These are phyloP conservation scores for Zymoseptoria tritici DNA, from an alignment of 2,329 filamentous ascomycete genomes.

Conservation along the genomic window DNA sequence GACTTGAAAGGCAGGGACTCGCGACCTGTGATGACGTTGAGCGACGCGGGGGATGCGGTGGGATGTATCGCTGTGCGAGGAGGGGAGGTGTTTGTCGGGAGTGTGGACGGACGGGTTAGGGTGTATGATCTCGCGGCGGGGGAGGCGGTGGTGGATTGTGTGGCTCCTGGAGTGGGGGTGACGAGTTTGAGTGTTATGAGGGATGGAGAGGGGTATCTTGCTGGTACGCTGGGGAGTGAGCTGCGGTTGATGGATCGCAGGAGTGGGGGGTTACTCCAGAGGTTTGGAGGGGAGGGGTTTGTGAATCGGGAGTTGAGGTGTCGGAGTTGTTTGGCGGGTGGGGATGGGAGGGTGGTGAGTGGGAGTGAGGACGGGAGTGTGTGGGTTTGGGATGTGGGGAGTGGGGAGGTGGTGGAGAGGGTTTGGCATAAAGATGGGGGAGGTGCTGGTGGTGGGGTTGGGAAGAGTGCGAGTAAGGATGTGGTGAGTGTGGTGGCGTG, in stretches of 20 bases:
- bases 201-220: slow-evolving; percentile 67
- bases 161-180: slow-evolving; percentile 48
- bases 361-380: slow-evolving; percentile 72
- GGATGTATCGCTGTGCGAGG: slow-evolving; percentile 37
- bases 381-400: slow-evolving; percentile 78
- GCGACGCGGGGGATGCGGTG: slow-evolving; percentile 66
- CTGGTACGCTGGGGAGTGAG: slow-evolving; percentile 67
- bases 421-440: slow-evolving; percentile 40
- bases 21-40: slow-evolving; percentile 64
- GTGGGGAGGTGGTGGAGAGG: slow-evolving; percentile 58
- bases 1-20: slow-evolving; percentile 50
- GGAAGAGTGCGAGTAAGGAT: slow-evolving; percentile 31
- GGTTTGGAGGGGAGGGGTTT: slow-evolving; percentile 54
- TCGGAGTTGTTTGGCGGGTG: slow-evolving; percentile 65
- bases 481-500: slow-evolving; percentile 44
- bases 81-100: slow-evolving; percentile 59
- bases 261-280: slow-evolving; percentile 64
- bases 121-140: slow-evolving; percentile 79
- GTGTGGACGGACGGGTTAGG: slow-evolving; percentile 76
- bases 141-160: slow-evolving; percentile 59
- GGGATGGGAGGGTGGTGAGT: slow-evolving; percentile 69
- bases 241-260: slow-evolving; percentile 74
- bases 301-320: slow-evolving; percentile 66
- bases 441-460: slow-evolving; percentile 27
- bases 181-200: slow-evolving; percentile 65